A percentile compares a stretch with the other conserved stretches of the same genome.
Conservation (phyloP, 106 monocot species). For the Acorus gramineus region DNA sequence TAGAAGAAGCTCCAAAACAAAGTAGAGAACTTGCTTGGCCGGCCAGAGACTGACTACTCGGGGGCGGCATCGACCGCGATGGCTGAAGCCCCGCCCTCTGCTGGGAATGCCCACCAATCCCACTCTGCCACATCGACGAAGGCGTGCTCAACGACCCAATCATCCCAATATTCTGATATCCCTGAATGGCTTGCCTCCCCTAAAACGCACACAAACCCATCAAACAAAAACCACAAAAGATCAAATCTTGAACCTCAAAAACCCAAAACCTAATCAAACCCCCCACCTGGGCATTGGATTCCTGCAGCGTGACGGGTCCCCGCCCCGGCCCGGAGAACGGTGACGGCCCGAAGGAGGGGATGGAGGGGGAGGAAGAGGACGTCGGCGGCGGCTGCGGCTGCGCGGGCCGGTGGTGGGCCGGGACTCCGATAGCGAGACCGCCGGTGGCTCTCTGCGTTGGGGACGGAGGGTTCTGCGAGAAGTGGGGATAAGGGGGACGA, state of each 20-base stretch:
- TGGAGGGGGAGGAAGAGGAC: constrained; percentile 7
- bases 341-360: constrained; percentile 20
- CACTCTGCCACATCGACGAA: constrained; percentile 34
- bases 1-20: no score
- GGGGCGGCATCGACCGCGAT: constrained; percentile 28
- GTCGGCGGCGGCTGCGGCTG: constrained; percentile 20
- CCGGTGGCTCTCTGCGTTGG: constrained; percentile 17
- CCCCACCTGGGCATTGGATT: constrained; percentile 33
- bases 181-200: constrained; percentile 40
- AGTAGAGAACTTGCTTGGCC: constrained; percentile 20
- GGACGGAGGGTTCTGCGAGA: not conserved
- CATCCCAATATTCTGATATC: constrained; percentile 55
- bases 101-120: constrained; percentile 26
- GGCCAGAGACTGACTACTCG: constrained; percentile 22
- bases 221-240: not conserved
- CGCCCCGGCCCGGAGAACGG: constrained; percentile 20
- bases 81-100: constrained; percentile 35
- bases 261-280: not conserved
- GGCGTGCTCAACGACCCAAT: constrained; percentile 42
- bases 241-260: no score
- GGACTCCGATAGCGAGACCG: constrained; percentile 43
- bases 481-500: constrained; percentile 1
- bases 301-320: constrained; percentile 13
- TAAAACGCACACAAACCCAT: constrained; percentile 8
- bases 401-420: constrained; percentile 14